Base-by-base conservation (phyloP, 441 rosid species). In the Brassica balearica region DNA sequence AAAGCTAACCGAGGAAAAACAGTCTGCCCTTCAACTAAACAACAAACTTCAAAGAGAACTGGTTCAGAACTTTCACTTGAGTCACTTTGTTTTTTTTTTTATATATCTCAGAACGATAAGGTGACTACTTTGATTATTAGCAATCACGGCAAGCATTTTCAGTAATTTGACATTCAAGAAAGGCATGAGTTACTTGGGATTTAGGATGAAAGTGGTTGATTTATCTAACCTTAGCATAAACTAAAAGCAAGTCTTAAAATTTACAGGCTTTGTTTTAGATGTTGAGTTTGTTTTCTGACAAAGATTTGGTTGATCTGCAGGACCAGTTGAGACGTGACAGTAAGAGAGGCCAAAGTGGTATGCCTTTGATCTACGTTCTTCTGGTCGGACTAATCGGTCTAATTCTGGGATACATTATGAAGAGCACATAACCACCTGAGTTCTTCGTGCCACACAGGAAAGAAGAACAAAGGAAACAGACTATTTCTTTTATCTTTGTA, bases 1-100 rank as follows among this genome's bases (percentile, higher is more conserved):
- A 19, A 90, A 88, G 89, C 85, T 93, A 83, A 90, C 86, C 1
- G 91, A 85, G 76, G 98, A 93, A 58, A 93, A 88, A 80, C 88
- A 84, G 34, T 84, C 15, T 65, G 96, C 92, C 25, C 65, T 90
- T 69, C 95, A 88, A 74, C 90, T 81, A 83, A 90, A 81, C 77
- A 84, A 69, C 83, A 89, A 84, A 84, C 92, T 93, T 77, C 89
- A 85, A 20, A 92, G 85, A 74, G 98, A 93, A 80, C 77, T 93
- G 91, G 98, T 93, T 72, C 87, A 22, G 1, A 46, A 43, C 46
- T 22, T 72, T 66, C 34, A 38, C 67, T 75, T 56, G 14, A 51
- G 2, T 19, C 64, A 14, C 70, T 48, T 41, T 46, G 1, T 9
- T 27, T 27, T 27, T 27, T 34, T 56, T 7, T 56, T 4, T 14